Evolutionary conservation across 2,329 filamentous ascomycete species (phyloP).

Genomic region (Curvularia eragrostidis): DNA sequence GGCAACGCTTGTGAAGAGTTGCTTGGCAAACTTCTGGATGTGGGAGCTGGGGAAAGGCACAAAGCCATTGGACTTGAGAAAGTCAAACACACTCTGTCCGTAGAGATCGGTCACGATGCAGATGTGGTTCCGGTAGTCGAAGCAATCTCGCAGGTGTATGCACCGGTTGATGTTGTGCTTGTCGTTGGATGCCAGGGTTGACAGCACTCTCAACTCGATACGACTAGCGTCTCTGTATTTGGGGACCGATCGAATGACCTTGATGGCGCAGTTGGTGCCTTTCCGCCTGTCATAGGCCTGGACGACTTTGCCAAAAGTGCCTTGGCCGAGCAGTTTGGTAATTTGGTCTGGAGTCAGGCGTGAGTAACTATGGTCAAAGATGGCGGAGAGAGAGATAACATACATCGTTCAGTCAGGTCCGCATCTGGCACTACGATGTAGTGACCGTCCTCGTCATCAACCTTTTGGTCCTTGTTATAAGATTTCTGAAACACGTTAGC

Average conservation of each 20-base stretch:
- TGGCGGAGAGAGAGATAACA: slow-evolving; percentile 48
- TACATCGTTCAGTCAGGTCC: slow-evolving; percentile 87
- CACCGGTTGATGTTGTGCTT: slow-evolving; percentile 91
- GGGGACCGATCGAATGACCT: slow-evolving; percentile 97
- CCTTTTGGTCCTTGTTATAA: slow-evolving; percentile 67
- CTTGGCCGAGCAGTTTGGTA: slow-evolving; percentile 87
- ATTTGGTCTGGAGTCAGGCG: slow-evolving; percentile 72
- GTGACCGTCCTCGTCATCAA: slow-evolving; percentile 96
- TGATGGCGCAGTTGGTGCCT: slow-evolving; percentile 86
- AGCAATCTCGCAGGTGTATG: slow-evolving; percentile 95
- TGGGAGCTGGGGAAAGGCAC: slow-evolving; percentile 98
- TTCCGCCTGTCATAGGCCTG: slow-evolving; percentile 83
- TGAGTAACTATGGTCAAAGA: slow-evolving; percentile 20
- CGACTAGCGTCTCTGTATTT: slow-evolving; percentile 96
- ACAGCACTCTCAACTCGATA: slow-evolving; percentile 91
- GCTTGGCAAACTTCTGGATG: slow-evolving; percentile 94
- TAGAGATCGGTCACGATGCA: slow-evolving; percentile 81
- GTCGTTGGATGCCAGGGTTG: slow-evolving; percentile 91
- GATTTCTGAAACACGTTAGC: slow-evolving; percentile 51
- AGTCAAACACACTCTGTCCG: slow-evolving; percentile 97
- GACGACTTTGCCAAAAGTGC: slow-evolving; percentile 98
- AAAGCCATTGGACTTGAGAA: slow-evolving; percentile 92
- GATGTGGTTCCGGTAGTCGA: slow-evolving; percentile 96
- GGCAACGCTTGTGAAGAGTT: slow-evolving; percentile 96
- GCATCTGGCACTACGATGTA: slow-evolving; percentile 92